phyloP scores from a whole-genome alignment of 2,329 filamentous ascomycete genomes.

The Trichoderma brevicompactum region DNA sequence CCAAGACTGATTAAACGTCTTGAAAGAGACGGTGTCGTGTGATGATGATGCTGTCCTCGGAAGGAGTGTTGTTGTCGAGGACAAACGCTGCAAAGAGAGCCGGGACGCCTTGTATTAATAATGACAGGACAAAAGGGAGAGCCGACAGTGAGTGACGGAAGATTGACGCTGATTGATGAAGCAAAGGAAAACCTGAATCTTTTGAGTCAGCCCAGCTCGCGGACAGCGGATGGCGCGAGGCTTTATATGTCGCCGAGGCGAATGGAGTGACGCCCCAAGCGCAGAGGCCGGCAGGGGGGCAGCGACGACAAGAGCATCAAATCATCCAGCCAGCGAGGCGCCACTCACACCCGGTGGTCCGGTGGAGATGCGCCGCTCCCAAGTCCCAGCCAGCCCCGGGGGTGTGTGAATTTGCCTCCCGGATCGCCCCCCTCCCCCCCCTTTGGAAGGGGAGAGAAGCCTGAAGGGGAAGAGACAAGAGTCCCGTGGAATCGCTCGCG shows the following conservation, averaged over 20 bases:
- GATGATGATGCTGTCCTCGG: background rate
- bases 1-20: background rate
- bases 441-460: slow-evolving; percentile 4
- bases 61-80: slow-evolving; percentile 8
- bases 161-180: slow-evolving; percentile 12
- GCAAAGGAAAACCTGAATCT: slow-evolving; percentile 6
- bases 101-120: slow-evolving; percentile 15
- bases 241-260: slow-evolving; percentile 16
- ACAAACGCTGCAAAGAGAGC: background rate
- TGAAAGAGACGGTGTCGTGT: slow-evolving; percentile 9
- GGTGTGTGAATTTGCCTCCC: slow-evolving; percentile 17
- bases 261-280: slow-evolving; percentile 19
- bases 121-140: background rate
- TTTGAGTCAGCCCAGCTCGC: slow-evolving; percentile 13
- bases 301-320: background rate
- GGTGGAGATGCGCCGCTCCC: slow-evolving; percentile 18
- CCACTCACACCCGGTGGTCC: slow-evolving; percentile 18
- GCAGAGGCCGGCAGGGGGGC: background rate
- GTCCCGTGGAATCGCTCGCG: background rate
- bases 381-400: slow-evolving; percentile 15
- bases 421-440: background rate
- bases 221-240: slow-evolving; percentile 21
- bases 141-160: slow-evolving; percentile 7
- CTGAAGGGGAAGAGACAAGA: background rate
- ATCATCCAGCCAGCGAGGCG: slow-evolving; percentile 12